Conservation (phyloP, 2,329 filamentous ascomycete genomes). For the Fusarium nygamai region DNA sequence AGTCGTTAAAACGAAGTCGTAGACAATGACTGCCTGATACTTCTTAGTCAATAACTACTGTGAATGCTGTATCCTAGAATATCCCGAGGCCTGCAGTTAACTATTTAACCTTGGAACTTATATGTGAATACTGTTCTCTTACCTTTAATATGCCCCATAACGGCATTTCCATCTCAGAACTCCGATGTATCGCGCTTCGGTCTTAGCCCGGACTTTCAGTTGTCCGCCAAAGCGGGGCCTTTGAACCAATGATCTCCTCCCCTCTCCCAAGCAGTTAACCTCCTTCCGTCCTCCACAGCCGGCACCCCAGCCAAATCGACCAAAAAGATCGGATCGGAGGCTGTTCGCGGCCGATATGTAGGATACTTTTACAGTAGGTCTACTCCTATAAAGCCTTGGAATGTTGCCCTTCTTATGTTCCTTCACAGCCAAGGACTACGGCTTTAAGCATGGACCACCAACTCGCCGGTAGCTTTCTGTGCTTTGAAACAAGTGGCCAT, state of each 20-base stretch:
- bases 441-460: neutral
- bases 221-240: neutral
- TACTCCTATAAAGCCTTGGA: accelerated
- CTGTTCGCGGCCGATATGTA: neutral
- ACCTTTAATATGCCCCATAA: accelerated
- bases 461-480: accelerated
- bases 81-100: too few species aligned
- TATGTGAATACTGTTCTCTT: too few species aligned
- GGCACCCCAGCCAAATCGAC: neutral
- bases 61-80: too few species aligned
- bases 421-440: too few species aligned
- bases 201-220: neutral
- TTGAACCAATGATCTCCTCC: neutral
- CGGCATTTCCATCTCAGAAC: neutral
- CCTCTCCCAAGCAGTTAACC: too few species aligned
- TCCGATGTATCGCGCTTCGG: neutral
- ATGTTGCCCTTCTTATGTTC: too few species aligned
- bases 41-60: too few species aligned
- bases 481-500: too few species aligned
- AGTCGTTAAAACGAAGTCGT: neutral
- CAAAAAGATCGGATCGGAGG: neutral
- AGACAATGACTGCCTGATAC: neutral
- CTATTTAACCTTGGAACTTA: too few species aligned
- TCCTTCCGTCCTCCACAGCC: neutral
- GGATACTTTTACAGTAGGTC: accelerated